Base-by-base conservation (phyloP, 1,139 yeast species). In the Yarrowia galli region DNA sequence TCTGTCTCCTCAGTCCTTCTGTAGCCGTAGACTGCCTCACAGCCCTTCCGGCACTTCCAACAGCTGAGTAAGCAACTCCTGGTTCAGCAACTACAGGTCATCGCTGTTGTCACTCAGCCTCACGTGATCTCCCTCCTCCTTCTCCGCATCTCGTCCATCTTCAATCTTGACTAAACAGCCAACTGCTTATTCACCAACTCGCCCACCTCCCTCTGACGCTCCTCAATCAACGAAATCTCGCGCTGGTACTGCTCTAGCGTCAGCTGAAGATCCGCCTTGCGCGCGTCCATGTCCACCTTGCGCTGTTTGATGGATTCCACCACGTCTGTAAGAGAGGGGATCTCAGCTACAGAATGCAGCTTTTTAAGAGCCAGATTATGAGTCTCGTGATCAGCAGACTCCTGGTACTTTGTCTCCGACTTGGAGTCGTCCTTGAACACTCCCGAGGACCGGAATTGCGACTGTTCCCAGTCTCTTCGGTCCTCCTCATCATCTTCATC, bases 171-270 rank as follows among this genome's bases (percentile, higher is more conserved):
- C 35, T 45, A 46, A 16, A n/a, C 20, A 3, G 16, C 20, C 51
- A 58, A 16, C 51, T 58, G 64, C 35, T 43, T 32, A 2, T 23
- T 22, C 10, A 58, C 64, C 40, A 43, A 3, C 16, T 43, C 51
- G 9, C 10, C 28, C 40, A 58, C 64, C 28, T 58, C 49, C 51
- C 10, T 58, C 51, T 58, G 64, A 10, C 64, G 25, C 51, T 58
- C 64, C 28, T 58, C 64, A 42, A 58, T 43, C 25, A 43, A 20
- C 25, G 42, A 28, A 43, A 58, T 42, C 51, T 58, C 64, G 40
- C 43, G 64, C 64, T 58, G 38, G 51, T 58, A 58, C 64, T 58
- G 64, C 64, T 58, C 64, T 58, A 58, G 64, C 64, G 64, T 58
- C 64, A 42, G 64, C 42, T 43, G 8, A n/a, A 58, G 64, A 35